These are phyloP conservation scores for Fistulifera pelliculosa DNA, from an alignment of 108 stramenopile genomes.

Conservation along the genomic window DNA sequence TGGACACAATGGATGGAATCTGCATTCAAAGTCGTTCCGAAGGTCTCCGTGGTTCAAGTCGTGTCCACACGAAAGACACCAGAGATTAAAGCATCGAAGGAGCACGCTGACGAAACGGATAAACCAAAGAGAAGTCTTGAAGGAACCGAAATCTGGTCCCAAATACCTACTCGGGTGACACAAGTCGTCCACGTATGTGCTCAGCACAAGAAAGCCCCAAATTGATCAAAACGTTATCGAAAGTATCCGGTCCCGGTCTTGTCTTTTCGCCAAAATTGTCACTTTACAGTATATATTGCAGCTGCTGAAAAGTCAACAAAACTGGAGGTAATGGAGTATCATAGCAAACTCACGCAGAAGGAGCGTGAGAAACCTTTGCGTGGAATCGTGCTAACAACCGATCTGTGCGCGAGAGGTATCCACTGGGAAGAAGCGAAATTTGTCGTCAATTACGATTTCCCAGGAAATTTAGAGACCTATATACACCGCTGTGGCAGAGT, in stretches of 20 bases:
- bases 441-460: slow-evolving; percentile 95
- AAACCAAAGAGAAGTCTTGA: not conserved
- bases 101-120: not conserved
- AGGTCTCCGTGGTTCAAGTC: not conserved
- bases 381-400: slow-evolving; percentile 75
- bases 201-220: slow-evolving; percentile 76
- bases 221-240: slow-evolving; percentile 46
- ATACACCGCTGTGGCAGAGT: slow-evolving; percentile 69
- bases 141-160: slow-evolving; percentile 10
- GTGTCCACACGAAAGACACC: not conserved
- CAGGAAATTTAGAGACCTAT: slow-evolving; percentile 73
- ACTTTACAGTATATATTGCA: slow-evolving; percentile 39
- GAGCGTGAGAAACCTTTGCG: slow-evolving; percentile 41
- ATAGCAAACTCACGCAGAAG: slow-evolving; percentile 49
- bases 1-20: slow-evolving; percentile 8
- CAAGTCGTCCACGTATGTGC: slow-evolving; percentile 80
- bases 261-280: slow-evolving; percentile 60
- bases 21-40: not conserved
- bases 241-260: slow-evolving; percentile 35
- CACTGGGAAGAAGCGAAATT: slow-evolving; percentile 81
- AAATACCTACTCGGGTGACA: slow-evolving; percentile 64
- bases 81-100: not conserved
- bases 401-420: slow-evolving; percentile 92
- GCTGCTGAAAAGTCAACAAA: slow-evolving; percentile 40
- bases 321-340: slow-evolving; percentile 35